These are phyloP conservation scores for Galeopsis tetrahit DNA, from an alignment of 257 asterid species.

Conservation along the genomic window DNA sequence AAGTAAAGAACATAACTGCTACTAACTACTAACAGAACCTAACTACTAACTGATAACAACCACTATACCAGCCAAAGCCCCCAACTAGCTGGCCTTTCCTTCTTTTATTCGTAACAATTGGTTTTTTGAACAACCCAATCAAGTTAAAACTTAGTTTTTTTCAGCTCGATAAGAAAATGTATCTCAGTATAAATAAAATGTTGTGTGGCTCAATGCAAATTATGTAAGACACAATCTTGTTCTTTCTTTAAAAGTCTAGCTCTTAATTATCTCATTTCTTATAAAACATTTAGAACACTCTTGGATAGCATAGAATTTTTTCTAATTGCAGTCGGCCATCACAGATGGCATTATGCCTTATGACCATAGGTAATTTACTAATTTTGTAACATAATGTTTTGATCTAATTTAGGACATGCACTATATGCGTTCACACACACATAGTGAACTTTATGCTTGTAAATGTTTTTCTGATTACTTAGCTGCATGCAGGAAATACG, in stretches of 20 bases:
- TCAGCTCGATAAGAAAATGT: not conserved
- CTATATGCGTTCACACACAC: conserved; percentile 10
- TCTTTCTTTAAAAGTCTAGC: conserved; percentile 14
- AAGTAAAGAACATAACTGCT: too few species aligned
- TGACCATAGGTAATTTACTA: conserved; percentile 1
- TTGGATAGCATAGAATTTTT: not conserved
- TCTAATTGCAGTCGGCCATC: conserved; percentile 11
- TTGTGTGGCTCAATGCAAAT: conserved; percentile 19
- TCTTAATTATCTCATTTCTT: not conserved
- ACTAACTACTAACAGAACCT: too few species aligned
- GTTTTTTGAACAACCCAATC: not conserved
- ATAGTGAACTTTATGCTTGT: conserved; percentile 4
- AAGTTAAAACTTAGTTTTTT: conserved; percentile 15
- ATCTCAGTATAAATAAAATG: conserved; percentile 4
- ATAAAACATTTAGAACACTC: not conserved
- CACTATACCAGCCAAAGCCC: too few species aligned
- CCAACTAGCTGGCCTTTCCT: too few species aligned
- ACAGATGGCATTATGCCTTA: conserved; percentile 8
- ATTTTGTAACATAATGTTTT: conserved; percentile 17
- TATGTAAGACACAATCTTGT: conserved; percentile 15
- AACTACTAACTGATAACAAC: too few species aligned
- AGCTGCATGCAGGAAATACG: conserved; percentile 76
- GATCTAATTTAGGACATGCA: conserved; percentile 12
- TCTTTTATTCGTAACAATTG: too few species aligned
- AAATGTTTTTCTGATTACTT: conserved; percentile 19